Conservation (phyloP, 306 rosid species). For the Casuarina cunninghamiana region DNA sequence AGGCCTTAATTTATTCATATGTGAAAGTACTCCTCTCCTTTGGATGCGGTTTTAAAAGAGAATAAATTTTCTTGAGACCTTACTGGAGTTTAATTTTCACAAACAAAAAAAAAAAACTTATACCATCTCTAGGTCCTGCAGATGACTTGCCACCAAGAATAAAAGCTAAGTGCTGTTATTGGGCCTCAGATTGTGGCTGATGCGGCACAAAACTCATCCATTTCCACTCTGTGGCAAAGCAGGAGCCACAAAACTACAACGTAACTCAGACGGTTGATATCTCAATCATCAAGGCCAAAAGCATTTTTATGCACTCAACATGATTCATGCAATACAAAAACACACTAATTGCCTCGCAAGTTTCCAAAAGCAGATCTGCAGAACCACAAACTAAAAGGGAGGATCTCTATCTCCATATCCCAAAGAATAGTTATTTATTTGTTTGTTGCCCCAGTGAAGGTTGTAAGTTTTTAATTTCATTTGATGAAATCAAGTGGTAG, state of each 20-base stretch:
- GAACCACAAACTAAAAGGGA: background rate
- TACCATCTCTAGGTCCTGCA: no score
- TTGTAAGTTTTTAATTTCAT: background rate
- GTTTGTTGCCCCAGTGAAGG: background rate
- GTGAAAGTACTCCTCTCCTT: no score
- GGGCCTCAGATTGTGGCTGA: no score
- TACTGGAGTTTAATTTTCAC: background rate
- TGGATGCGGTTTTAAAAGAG: no score
- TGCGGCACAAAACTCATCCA: no score
- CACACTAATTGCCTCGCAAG: background rate
- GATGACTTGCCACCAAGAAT: no score
- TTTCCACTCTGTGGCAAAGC: no score
- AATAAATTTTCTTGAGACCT: background rate
- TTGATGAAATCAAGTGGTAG: background rate
- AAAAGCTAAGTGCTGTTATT: no score
- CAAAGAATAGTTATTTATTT: background rate
- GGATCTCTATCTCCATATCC: background rate
- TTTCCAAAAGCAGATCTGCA: background rate
- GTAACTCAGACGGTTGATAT: no score
- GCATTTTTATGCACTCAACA: background rate
- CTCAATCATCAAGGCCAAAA: background rate
- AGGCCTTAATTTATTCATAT: no score
- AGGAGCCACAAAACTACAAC: no score
- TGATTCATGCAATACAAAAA: background rate
- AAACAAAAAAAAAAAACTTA: background rate